These are phyloP conservation scores for Porogramme epimiltina DNA, from an alignment of 1,284 basidiomycete species.

Conservation along the genomic window DNA sequence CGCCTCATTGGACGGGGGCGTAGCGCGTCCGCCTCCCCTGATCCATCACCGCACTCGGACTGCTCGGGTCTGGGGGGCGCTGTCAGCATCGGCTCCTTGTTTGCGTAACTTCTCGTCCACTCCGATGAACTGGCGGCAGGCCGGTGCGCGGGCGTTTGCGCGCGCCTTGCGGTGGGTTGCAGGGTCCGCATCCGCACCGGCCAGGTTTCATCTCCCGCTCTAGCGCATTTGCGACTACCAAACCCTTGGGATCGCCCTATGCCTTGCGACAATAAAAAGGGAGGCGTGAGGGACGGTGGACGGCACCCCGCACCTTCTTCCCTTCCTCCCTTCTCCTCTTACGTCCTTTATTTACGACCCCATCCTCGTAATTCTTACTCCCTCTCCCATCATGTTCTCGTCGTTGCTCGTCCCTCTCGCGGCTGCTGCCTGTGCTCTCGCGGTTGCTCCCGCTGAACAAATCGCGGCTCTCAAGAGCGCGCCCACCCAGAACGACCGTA, in stretches of 20 bases:
- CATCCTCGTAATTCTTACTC: slow-evolving; percentile 1
- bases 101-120: no score
- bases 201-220: no score
- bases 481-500: slow-evolving; percentile 22
- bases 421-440: slow-evolving; percentile 18
- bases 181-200: no score
- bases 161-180: no score
- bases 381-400: slow-evolving; percentile 14
- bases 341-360: slow-evolving; percentile 2
- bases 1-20: no score
- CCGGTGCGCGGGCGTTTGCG: no score
- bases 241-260: neutral
- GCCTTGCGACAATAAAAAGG: slow-evolving; percentile 9
- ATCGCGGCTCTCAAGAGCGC: slow-evolving; percentile 23
- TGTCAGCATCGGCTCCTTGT: no score
- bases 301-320: slow-evolving; percentile 9
- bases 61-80: slow-evolving; percentile 5
- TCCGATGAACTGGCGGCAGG: no score
- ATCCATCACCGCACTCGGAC: slow-evolving; percentile 14
- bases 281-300: no score
- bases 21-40: neutral
- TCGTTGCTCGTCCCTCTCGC: slow-evolving; percentile 17
- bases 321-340: slow-evolving; percentile 4
- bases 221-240: neutral
- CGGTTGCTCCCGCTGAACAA: slow-evolving; percentile 11